Conservation (phyloP, 805 yeast species). For the Starmera amethionina region DNA sequence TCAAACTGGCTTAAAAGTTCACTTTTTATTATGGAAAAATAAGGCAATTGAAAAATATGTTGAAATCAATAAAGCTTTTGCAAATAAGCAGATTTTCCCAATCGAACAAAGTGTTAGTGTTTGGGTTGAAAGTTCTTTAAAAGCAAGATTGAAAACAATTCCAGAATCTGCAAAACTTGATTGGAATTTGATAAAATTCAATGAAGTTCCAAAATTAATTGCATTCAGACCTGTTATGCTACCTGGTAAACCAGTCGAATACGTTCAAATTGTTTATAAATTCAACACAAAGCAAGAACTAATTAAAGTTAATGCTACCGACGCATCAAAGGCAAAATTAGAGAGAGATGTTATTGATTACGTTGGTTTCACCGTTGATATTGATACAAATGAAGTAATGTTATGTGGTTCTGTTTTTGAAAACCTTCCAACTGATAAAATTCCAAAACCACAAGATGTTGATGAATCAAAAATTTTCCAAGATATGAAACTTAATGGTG, state of each 20-base stretch:
- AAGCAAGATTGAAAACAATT: slow-evolving; percentile 38
- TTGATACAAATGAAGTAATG: slow-evolving; percentile 43
- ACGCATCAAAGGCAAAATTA: slow-evolving; percentile 33
- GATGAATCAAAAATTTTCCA: slow-evolving; percentile 17
- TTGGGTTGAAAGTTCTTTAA: slow-evolving; percentile 55
- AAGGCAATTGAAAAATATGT: slow-evolving; percentile 70
- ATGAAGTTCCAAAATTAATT: slow-evolving; percentile 61
- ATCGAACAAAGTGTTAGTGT: slow-evolving; percentile 39
- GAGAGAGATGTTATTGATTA: slow-evolving; percentile 53
- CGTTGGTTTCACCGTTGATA: slow-evolving; percentile 51
- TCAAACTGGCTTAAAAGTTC: slow-evolving; percentile 59
- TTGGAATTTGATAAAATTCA: slow-evolving; percentile 73
- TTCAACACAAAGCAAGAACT: slow-evolving; percentile 56
- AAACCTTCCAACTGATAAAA: slow-evolving; percentile 31
- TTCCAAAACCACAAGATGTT: slow-evolving; percentile 22
- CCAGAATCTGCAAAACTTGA: slow-evolving; percentile 52
- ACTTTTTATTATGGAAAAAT: slow-evolving; percentile 75
- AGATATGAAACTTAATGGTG: slow-evolving; percentile 24
- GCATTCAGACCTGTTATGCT: slow-evolving; percentile 59
- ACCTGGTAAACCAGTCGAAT: slow-evolving; percentile 43
- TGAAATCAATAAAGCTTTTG: slow-evolving; percentile 75
- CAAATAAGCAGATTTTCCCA: slow-evolving; percentile 39
- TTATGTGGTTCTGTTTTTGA: slow-evolving; percentile 66
- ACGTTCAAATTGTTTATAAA: slow-evolving; percentile 51
- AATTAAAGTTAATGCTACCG: slow-evolving; percentile 34